Evolutionary conservation across 2,329 filamentous ascomycete species (phyloP), one percentile per base, ranked within the genome.

Genomic region (Arthrobotrys sphaeroides): DNA sequence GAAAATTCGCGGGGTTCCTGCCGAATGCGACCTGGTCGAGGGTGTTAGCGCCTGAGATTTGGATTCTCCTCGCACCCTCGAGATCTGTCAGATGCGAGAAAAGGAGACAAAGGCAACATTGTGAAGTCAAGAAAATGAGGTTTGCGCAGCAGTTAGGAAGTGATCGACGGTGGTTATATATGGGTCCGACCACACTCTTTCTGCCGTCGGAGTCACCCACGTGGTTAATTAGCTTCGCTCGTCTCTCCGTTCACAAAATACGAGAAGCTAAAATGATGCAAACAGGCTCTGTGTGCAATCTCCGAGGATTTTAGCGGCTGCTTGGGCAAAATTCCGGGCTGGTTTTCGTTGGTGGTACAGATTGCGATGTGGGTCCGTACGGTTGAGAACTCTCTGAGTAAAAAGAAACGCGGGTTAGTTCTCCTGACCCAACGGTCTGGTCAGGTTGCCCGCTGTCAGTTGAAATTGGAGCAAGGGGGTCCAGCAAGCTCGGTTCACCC

Each of bases 361-460:
- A 60, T 43, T 28, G 43, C 60, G 49, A 51, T 6, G 67, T 72
- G 67, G 57, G 57, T 72, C 59, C 47, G 31, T n/a, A n/a, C 38
- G 16, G 40, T 43, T 18, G 57, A 55, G 53, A 59, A 61, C 45
- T 62, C 24, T 61, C 42, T 26, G 55, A 65, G 31, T 33, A 61
- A 64, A 12, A 51, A 59, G 40, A 24, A 45, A 31, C 4, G 26
- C 43, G 20, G 13, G 10, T 28, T 53, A 18, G 33, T 67, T 74
- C 72, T 75, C 72, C 72, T 75, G 72, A 75, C 72, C 72, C 72
- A 75, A 53, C 59, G 57, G 49, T 64, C 36, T 59, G 72, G 70
- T 68, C 61, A 67, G 64, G 61, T 70, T 69, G 72, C 64, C 72
- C 72, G 72, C 72, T 75, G 72, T 75, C 72, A 75, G 62, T 66